These are phyloP conservation scores for Metschnikowia arizonensis DNA, from an alignment of 805 yeast genomes.

Conservation along the genomic window DNA sequence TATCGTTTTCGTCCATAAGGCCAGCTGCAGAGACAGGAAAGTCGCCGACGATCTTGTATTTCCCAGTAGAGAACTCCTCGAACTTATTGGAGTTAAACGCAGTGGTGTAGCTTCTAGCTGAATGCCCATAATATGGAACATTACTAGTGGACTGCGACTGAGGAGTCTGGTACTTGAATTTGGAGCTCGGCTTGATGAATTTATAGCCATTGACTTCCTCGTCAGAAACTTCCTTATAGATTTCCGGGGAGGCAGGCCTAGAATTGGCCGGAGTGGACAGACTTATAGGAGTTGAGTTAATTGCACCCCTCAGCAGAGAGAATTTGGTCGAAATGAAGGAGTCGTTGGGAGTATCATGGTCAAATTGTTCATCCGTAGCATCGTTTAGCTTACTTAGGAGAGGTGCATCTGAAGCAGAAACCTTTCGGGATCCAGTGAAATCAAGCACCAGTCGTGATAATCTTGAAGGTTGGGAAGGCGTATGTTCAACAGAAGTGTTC, in stretches of 20 bases:
- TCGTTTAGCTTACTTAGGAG: slow-evolving; percentile 17
- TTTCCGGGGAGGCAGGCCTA: slow-evolving; percentile 30
- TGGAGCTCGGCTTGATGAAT: slow-evolving; percentile 32
- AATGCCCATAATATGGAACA: slow-evolving; percentile 6
- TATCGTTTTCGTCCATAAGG: slow-evolving; percentile 32
- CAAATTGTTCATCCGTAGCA: slow-evolving; percentile 9
- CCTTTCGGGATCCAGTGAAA: slow-evolving; percentile 29
- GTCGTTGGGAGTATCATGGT: slow-evolving; percentile 9
- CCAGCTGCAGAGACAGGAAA: slow-evolving; percentile 30
- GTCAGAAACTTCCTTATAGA: slow-evolving; percentile 29
- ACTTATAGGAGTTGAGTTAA: slow-evolving; percentile 34
- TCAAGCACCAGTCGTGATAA: slow-evolving; percentile 25
- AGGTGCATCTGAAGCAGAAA: slow-evolving; percentile 18
- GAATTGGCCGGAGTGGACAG: slow-evolving; percentile 43
- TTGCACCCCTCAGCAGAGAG: slow-evolving; percentile 10
- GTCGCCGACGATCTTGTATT: slow-evolving; percentile 30
- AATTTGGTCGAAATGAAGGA: slow-evolving; percentile 5
- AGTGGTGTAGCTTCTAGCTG: slow-evolving; percentile 9
- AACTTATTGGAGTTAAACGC: slow-evolving; percentile 25
- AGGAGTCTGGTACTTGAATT: slow-evolving; percentile 17
- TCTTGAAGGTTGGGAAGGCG: slow-evolving; percentile 22
- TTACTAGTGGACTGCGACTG: slow-evolving; percentile 13
- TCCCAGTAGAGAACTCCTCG: slow-evolving; percentile 4
- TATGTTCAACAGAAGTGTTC: slow-evolving; percentile 13
- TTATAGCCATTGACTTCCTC: slow-evolving; percentile 39